Percentiles rank a stretch among this genome's conserved stretches.
Evolutionary conservation across 495 filamentous ascomycete species (phyloP).

Genomic region (Penicillium pancosmium): DNA sequence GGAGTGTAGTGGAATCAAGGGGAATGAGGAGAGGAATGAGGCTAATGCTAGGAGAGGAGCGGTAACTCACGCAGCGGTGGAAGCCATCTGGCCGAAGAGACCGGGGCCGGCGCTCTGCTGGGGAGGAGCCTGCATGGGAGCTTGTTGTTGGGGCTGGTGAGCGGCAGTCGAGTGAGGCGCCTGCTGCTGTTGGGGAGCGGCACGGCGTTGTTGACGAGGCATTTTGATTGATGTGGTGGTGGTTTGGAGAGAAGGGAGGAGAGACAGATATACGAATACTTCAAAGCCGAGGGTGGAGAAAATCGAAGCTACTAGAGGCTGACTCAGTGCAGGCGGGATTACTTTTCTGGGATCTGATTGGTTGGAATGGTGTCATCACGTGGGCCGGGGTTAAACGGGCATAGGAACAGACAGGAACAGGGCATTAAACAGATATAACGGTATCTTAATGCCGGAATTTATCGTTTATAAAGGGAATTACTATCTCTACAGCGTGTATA

Average conservation of each 20-base stretch:
- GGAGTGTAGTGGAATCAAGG: background rate
- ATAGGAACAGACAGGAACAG: background rate
- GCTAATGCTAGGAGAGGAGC: background rate
- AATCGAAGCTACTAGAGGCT: constrained; percentile 19
- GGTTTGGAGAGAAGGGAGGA: constrained; percentile 8
- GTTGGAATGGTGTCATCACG: constrained; percentile 5
- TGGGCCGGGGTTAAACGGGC: background rate
- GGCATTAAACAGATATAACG: too few species aligned
- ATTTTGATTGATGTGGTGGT: constrained; percentile 52
- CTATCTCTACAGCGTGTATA: too few species aligned
- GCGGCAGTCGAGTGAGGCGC: constrained; percentile 69
- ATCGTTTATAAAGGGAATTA: too few species aligned
- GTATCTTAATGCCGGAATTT: too few species aligned
- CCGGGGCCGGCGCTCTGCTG: constrained; percentile 67
- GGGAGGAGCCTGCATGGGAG: constrained; percentile 47
- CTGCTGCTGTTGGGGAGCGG: constrained; percentile 50
- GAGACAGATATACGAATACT: constrained; percentile 13
- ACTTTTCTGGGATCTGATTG: constrained; percentile 25
- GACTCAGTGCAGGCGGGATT: constrained; percentile 11
- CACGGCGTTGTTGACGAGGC: constrained; percentile 78
- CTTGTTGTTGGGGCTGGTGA: constrained; percentile 50
- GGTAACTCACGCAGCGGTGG: constrained; percentile 73
- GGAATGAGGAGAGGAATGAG: background rate
- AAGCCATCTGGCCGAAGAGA: constrained; percentile 84
- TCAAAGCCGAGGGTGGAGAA: constrained; percentile 17